Evolutionary conservation across 257 asterid genomes (phyloP), one percentile per base, ranked within the genome.

Genomic region (Nicotiana benthamiana): DNA sequence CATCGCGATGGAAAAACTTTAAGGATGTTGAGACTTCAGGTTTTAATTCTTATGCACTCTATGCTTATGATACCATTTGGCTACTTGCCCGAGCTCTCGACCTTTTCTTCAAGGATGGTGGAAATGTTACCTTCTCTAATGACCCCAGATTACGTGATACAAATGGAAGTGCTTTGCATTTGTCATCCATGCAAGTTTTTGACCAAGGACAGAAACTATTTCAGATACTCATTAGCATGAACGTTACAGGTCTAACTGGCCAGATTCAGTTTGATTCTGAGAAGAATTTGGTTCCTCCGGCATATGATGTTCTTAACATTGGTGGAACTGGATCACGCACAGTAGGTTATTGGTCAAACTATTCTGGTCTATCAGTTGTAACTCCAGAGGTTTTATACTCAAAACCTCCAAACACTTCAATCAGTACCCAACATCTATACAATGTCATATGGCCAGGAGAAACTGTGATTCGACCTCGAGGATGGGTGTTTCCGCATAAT

Each of bases 401-500:
- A 28, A 89, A 84, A 62, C 91, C 91, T 52, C 75, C 77, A 9
- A 92, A 92, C 82, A 80, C 63, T 78, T 88, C 93, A 1, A 75
- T 54, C 40, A 85, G 87, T 11, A 78, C 32, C 80, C 92, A 80
- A 59, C 84, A 40, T 34, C 89, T 92, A 8, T 86, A 85, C 59
- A 76, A 86, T 64, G 96, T 85, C 32, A 80, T 92, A 68, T 92
- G 97, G 97, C 97, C 97, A 0, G 97, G 97, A 17, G 94, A 91
- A 79, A 88, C 87, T 17, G 82, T 91, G 6, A 52, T 18, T 8
- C 86, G 68, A 83, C 97, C 97, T 75, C 83, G 90, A 52, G 97
- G 97, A 72, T 92, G 97, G 97, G 97, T 92, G 61, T 92, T 92
- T 78, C 96, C 97, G 0, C 87, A 89, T 54, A 92, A 89, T 16